Evolutionary conservation across 176 grass and related monocot genomes (phyloP).

Genomic region (Cenchrus americanus): DNA sequence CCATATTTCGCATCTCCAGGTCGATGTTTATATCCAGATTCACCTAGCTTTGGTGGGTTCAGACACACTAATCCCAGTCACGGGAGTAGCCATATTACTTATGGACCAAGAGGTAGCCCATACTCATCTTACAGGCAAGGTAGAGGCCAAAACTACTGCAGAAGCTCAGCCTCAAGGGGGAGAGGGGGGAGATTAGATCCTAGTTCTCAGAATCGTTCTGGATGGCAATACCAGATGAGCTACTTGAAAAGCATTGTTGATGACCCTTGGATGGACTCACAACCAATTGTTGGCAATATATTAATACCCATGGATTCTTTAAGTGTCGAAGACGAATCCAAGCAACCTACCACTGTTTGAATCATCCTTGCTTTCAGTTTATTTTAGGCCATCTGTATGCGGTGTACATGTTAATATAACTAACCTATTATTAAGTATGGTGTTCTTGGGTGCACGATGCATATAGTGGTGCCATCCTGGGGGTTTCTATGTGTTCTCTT

Average conservation of each 20-base stretch:
- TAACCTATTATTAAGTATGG: background rate
- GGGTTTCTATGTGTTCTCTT: background rate
- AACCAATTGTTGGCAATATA: conserved; percentile 46
- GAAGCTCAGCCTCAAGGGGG: conserved; percentile 19
- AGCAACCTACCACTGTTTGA: background rate
- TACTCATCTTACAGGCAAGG: conserved; percentile 17
- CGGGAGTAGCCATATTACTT: conserved; percentile 2
- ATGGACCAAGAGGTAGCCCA: conserved; percentile 16
- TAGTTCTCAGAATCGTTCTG: conserved; percentile 9
- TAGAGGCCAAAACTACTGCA: conserved; percentile 31
- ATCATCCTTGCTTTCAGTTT: background rate
- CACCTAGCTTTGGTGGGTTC: conserved; percentile 24
- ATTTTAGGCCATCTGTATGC: background rate
- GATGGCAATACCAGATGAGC: background rate
- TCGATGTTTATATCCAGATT: conserved; percentile 34
- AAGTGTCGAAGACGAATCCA: background rate
- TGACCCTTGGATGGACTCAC: conserved; percentile 49
- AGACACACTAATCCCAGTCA: conserved; percentile 19
- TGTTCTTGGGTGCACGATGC: background rate
- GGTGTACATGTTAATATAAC: background rate
- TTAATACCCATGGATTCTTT: conserved; percentile 24
- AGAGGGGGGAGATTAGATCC: background rate
- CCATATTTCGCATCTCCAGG: conserved; percentile 27
- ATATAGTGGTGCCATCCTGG: background rate
- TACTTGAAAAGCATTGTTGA: conserved; percentile 33